Base-by-base conservation (phyloP, 768 basidiomycete species). In the Suillus decipiens region DNA sequence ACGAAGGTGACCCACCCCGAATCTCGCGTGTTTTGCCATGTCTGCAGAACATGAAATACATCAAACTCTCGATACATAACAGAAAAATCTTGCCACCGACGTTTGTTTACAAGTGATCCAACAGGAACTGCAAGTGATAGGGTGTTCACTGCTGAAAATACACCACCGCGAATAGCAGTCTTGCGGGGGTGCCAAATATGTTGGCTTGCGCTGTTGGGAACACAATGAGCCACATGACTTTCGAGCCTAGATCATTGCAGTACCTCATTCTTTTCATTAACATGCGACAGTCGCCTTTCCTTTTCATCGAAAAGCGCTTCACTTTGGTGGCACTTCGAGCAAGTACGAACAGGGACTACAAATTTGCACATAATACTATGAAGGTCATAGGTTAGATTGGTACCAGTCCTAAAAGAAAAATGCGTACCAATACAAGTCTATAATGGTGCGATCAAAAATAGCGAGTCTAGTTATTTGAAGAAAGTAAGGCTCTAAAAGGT, bases 151-250 rank as follows among this genome's bases (percentile, higher is more conserved):
- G 67, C 74, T 74, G n/a, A 68, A 72, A 24, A 70, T 28, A 39
- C 73, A 74, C 61, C 66, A 60, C 31, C 72, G 72, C 24, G 74
- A 75, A 47, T 69, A 74, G 24, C 73, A 74, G 15, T 74, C 73
- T 61, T 74, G 73, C 0, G 72, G 71, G 2, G 71, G 65, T 56
- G 73, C 74, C 69, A 74, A 75, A 61, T 75, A 74, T 31, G 50
- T 42, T 4, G 62, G 42, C 50, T 59, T 41, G 28, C 56, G 62
- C 71, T 74, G 63, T 6, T 28, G 37, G 36, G 3, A 2, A 12
- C 41, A 64, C 54, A 39, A 61, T 36, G n/a, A 55, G 45, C 7
- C 11, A 17, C 5, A 14, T 15, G 22, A 1, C 9, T 5, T 15
- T 33, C 22, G 7, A 12, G 47, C 9, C 10, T 31, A 1, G 34